phyloP scores from a whole-genome alignment of 768 basidiomycete genomes.

The Auricularia sp. region DNA sequence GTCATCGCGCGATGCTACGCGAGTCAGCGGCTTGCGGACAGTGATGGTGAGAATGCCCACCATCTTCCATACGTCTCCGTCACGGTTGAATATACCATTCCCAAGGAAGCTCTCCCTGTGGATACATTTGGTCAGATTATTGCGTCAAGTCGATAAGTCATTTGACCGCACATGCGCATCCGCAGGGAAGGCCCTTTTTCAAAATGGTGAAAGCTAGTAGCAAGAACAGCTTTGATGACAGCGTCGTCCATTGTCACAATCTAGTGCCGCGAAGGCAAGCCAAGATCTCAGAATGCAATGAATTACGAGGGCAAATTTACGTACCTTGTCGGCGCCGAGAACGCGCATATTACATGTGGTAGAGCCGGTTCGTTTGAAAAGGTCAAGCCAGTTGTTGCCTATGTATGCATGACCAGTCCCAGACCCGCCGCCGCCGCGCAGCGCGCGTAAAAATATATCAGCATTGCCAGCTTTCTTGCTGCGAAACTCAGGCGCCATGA shows the following conservation, averaged over 20 bases:
- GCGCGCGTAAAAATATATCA: too few species aligned
- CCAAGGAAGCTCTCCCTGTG: slow-evolving; percentile 47
- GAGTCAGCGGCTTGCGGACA: slow-evolving; percentile 9
- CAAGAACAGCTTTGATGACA: slow-evolving; percentile 51
- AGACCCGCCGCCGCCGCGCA: too few species aligned
- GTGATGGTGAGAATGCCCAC: neutral
- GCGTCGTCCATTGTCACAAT: slow-evolving; percentile 68
- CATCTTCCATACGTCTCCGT: slow-evolving; percentile 43
- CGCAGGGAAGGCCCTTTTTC: slow-evolving; percentile 38
- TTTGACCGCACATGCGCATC: too few species aligned
- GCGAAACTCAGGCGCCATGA: too few species aligned
- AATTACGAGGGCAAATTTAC: slow-evolving; percentile 14
- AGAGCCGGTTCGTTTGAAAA: slow-evolving; percentile 60
- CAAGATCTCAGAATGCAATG: neutral
- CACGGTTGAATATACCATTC: slow-evolving; percentile 17
- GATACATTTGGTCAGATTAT: slow-evolving; percentile 48
- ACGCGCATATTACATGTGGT: slow-evolving; percentile 62
- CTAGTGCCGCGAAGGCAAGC: slow-evolving; percentile 21
- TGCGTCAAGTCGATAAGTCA: slow-evolving; percentile 23
- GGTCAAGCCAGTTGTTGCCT: slow-evolving; percentile 47
- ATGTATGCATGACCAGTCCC: slow-evolving; percentile 33
- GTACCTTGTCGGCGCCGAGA: slow-evolving; percentile 57
- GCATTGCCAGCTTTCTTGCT: too few species aligned
- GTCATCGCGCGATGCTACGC: slow-evolving; percentile 52
- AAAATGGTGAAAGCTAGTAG: slow-evolving; percentile 57